Base-by-base conservation (phyloP, 495 filamentous ascomycete species). In the Chaetomium fimeti region DNA sequence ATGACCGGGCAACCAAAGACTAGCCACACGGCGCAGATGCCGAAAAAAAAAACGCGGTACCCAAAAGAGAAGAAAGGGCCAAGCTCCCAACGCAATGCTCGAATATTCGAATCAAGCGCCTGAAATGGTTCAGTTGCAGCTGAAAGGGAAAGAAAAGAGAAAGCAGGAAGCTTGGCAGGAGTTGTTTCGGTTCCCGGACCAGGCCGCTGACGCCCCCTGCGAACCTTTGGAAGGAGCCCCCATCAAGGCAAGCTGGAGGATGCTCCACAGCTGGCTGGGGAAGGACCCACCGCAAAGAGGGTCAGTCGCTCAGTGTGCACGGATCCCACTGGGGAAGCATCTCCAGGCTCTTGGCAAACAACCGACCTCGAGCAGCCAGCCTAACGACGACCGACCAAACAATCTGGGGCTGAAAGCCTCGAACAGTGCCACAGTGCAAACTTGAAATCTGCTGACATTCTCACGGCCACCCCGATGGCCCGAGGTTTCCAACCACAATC, bases 141-240 rank as follows among this genome's bases (percentile, higher is more conserved):
- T 32, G 15, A 7, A 54, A 36, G 28, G 52, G 8, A 54, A 20
- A 15, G 15, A 15, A 15, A 9, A 25, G 24, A 52, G 48, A 20
- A 4, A 52, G 7, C 20, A 27, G 25, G 32, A 28, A 54, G 32
- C 52, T 54, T 54, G 52, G 52, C 52, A 54, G 25, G 51, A 53
- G 25, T 5, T 54, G 52, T 54, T 54, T 54, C 52, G 28, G n/a
- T 52, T 52, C 48, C 48, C 48, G 24, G 22, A 52, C 18, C n/a
- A 49, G 47, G 47, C n/a, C 47, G n/a, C n/a, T 25, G 22, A 22
- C 47, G 22, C 22, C 24, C 48, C 48, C 48, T 27, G 48, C n/a
- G 16, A 49, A 7, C 9, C 48, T 27, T 27, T 52, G 48, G 48
- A 52, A 47, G 22, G 24, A 52, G 48, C 48, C 11, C 5, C 11